These are phyloP conservation scores for Ogataea paradorogensis DNA, from an alignment of 805 yeast genomes.

Conservation along the genomic window DNA sequence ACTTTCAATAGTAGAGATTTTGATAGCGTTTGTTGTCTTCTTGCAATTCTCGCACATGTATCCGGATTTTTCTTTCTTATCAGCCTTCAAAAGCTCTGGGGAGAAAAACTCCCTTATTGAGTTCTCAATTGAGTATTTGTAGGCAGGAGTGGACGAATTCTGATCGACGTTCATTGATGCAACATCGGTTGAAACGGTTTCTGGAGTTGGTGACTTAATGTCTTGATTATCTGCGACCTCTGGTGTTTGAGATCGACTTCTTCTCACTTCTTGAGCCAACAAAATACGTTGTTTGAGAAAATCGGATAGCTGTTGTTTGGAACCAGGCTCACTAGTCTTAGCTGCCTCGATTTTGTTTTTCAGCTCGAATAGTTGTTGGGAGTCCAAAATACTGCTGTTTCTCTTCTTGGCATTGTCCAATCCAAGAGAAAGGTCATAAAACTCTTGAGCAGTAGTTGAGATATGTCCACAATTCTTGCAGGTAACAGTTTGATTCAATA, in stretches of 20 bases:
- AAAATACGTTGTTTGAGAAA: conserved; percentile 30
- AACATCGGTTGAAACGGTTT: conserved; percentile 1
- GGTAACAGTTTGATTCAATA: conserved; percentile 77
- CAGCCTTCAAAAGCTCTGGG: conserved; percentile 72
- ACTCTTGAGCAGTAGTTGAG: conserved; percentile 86
- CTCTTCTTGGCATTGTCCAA: conserved; percentile 53
- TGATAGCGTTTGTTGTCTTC: conserved; percentile 70
- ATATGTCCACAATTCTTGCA: conserved; percentile 81
- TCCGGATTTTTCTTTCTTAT: conserved; percentile 66
- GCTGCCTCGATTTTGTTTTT: conserved; percentile 29
- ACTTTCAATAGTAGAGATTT: conserved; percentile 66
- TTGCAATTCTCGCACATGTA: conserved; percentile 88
- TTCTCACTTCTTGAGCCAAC: conserved; percentile 25
- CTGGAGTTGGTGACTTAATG: conserved; percentile 6
- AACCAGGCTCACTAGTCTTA: conserved; percentile 22
- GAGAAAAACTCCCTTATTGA: conserved; percentile 81
- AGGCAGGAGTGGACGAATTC: conserved; percentile 1
- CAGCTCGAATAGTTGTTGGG: conserved; percentile 26
- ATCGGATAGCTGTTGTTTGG: conserved; percentile 27
- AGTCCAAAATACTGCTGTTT: conserved; percentile 29
- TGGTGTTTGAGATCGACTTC: conserved; percentile 28
- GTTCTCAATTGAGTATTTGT: conserved; percentile 63
- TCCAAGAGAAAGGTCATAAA: conserved; percentile 86
- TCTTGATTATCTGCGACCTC: conserved; percentile 13
- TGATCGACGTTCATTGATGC: conserved; percentile 2